Evolutionary conservation across 352 stramenopile species (phyloP), one percentile per base, ranked within the genome.

Genomic region (Globisporangium camurandrum): DNA sequence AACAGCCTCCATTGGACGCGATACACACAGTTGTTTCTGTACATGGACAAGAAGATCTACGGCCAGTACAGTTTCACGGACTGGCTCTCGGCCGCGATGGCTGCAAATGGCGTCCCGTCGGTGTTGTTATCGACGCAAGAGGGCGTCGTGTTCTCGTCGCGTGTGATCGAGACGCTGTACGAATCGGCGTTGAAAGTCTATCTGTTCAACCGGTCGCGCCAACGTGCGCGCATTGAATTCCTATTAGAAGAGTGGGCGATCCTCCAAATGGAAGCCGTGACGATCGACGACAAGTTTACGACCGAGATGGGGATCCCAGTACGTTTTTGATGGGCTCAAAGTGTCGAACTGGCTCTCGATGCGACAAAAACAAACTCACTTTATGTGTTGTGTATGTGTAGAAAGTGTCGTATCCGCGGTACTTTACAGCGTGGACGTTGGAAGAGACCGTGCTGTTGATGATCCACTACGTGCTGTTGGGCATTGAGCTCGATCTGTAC

Each of bases 41-140:
- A 91, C 55, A 79, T 75, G 26, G 80, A 93, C 48, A 86, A 84
- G 60, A 91, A 91, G 57, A 82, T 93, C 46, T 93, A 89, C 38
- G 79, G 69, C 37, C 71, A 77, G 57, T 82, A 86, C 56, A 84
- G 82, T 54, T 93, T 93, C 44, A 89, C 87, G 59, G 77, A 91
- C 31, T 93, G 79, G 79, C 60, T 93, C 42, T 84, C 73, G 4
- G 74, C 81, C 19, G 66, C 77, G 10, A 93, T 93, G 82, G 74
- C 88, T 22, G 59, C 86, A 53, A 88, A 88, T 20, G 82, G 82
- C 45, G 82, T 93, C 22, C 82, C 82, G 22, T 77, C 74, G 0
- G 82, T 93, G 41, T 59, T 93, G 47, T 57, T 93, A 27, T 93
- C 82, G 11, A 93, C 82, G 4, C 82, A 93, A 49, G 82, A 93